Evolutionary conservation across 2,329 filamentous ascomycete genomes (phyloP), one percentile per base, ranked within the genome.

Genomic region (Rhynchosporium secalis): DNA sequence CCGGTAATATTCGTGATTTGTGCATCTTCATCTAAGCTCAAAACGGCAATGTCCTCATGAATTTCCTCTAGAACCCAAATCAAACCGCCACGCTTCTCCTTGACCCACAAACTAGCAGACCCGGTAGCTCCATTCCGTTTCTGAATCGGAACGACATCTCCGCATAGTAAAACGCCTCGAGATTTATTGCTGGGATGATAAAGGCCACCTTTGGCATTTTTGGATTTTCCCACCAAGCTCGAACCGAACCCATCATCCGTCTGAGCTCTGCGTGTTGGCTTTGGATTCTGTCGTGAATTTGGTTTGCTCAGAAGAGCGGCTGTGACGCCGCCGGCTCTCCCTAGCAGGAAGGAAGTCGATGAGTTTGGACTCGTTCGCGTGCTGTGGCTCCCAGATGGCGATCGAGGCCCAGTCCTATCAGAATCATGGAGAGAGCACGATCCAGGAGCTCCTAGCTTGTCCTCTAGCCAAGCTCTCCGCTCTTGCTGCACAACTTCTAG

Each of bases 61-160:
- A 99, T 98, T 76, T 99, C 95, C 75, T 99, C 95, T 2, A 99
- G 78, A 8, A 99, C 95, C 95, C 95, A 99, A 64, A 99, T 98
- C 63, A 99, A 78, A 9, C 94, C 93, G 58, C 92, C 87, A 55
- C 89, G 86, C 76, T 99, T 99, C 76, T 99, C 95, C 78, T 99
- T 99, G 3, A 99, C 95, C 95, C 95, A 99, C 45, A 99, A 79
- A 76, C 93, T 98, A 43, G 95, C 95, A 62, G 95, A 93, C 2
- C 95, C 95, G 4, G 89, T 94, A 10, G 89, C 85, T 3, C 95
- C 95, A 71, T 99, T 96, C 64, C 95, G 86, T 77, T 98, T 99
- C 74, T 93, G 90, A 63, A 99, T 99, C 0, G 95, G 95, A 20
- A 99, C 92, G n/a, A 99, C 94, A 74, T 99, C 95, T 48, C 95